Evolutionary conservation across 2,329 filamentous ascomycete species (phyloP).

Genomic region (Intubia oerlemansii): DNA sequence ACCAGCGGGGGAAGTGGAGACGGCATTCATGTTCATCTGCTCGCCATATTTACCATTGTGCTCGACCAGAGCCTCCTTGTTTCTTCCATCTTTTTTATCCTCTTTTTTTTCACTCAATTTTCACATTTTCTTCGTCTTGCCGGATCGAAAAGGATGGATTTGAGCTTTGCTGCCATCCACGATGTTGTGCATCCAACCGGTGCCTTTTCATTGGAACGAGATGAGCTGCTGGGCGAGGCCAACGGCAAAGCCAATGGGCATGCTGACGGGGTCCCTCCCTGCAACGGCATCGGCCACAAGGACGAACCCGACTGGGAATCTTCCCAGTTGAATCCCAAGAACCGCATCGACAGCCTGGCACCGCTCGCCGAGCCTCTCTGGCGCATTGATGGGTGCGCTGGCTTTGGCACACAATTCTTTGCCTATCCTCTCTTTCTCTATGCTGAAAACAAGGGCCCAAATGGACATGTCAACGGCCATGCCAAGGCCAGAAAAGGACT

Average conservation of each 20-base stretch:
- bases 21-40: no score
- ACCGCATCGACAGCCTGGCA: slow-evolving; percentile 34
- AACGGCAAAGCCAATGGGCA: neutral
- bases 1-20: no score
- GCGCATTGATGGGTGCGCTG: slow-evolving; percentile 36
- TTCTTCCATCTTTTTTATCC: no score
- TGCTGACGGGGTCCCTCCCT: neutral
- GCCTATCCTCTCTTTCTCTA: slow-evolving; percentile 28
- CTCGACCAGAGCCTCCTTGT: no score
- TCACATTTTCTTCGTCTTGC: no score
- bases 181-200: slow-evolving; percentile 37
- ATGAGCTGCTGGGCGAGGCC: neutral
- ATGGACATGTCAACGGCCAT: no score
- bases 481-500: no score
- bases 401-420: slow-evolving; percentile 35
- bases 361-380: slow-evolving; percentile 23
- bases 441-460: slow-evolving; percentile 7
- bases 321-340: slow-evolving; percentile 36
- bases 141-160: slow-evolving; percentile 34
- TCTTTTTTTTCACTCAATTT: no score
- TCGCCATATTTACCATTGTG: no score
- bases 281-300: no score
- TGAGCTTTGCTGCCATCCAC: slow-evolving; percentile 28
- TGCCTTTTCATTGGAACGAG: slow-evolving; percentile 16
- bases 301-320: slow-evolving; percentile 19